Evolutionary conservation across 257 asterid species (phyloP).

Genomic region (Perilla frutescens): DNA sequence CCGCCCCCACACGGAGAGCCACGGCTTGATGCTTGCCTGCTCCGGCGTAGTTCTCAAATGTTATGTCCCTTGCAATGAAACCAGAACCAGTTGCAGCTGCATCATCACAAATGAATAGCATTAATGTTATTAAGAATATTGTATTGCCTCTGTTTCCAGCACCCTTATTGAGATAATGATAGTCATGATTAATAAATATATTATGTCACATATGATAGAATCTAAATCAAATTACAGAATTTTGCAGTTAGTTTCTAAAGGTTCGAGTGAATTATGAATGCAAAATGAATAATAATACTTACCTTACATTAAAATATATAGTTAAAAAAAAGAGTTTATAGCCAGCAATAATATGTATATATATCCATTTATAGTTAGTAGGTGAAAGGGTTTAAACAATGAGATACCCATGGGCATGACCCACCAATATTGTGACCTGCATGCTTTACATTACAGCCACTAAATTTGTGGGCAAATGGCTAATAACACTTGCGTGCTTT

Average conservation of each 20-base stretch:
- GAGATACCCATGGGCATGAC: conserved; percentile 32
- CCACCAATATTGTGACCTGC: conserved; percentile 46
- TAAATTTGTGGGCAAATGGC: conserved; percentile 23
- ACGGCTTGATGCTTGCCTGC: conserved; percentile 92
- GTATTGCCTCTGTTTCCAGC: too few relatives aligned
- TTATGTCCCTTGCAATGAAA: conserved; percentile 83
- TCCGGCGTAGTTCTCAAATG: conserved; percentile 93
- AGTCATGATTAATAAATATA: too few relatives aligned
- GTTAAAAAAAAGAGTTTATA: not conserved
- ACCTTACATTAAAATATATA: too few relatives aligned
- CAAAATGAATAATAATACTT: too few relatives aligned
- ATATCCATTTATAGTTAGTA: conserved; percentile 22
- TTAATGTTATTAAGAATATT: too few relatives aligned
- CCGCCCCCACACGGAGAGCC: conserved; percentile 92
- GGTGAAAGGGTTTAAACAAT: conserved; percentile 25
- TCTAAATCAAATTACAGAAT: too few relatives aligned
- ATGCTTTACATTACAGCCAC: conserved; percentile 38
- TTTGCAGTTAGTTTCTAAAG: too few relatives aligned
- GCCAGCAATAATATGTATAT: not conserved
- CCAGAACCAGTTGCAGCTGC: conserved; percentile 96
- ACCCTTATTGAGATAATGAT: too few relatives aligned
- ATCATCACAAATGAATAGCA: conserved; percentile 25
- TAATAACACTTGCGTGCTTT: conserved; percentile 15
- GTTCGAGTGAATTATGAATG: too few relatives aligned
- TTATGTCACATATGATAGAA: not conserved